Base-by-base conservation (phyloP, 495 filamentous ascomycete genomes). In the Aspergillus avenaceus region DNA sequence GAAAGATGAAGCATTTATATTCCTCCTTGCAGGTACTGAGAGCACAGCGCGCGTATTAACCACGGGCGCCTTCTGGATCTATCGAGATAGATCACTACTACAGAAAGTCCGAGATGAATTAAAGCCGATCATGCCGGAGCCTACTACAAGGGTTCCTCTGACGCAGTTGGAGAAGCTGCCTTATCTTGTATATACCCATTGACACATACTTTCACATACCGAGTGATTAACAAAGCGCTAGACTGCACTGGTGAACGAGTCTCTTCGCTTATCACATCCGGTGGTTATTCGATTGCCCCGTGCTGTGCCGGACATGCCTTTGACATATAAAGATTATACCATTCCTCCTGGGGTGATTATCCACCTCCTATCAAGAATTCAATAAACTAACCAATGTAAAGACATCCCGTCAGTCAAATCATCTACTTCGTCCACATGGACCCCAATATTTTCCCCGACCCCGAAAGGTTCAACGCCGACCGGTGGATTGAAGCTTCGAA, bases 321-420 rank as follows among this genome's bases (percentile, higher is more conserved):
- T 77, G 5, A 27, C 55, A 1, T 78, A 68, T 49, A 34, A 54
- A 28, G 46, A 59, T 23, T 66, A 52, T 48, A 49, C 23, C n/a
- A 70, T 55, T 41, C 54, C 62, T 12, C 21, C 58, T 16, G 47
- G 22, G 9, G 53, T 38, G 50, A 49, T 48, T 66, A 34, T 8
- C 21, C 25, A n/a, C n/a, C 14, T 25, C 21, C 9, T 8, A 14
- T 12, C 36, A 11, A 8, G 7, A 24, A 40, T 42, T 67, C 22
- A 56, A 61, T 0, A 34, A 55, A 19, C 58, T 58, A 22, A 23
- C 16, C 3, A 12, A 16, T 16, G 1, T 36, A 37, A 21, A 59
- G 19, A 73, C 69, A 1, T n/a, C 70, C 74, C 0, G 64, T 79
- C 9, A 67, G 69, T 26, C 70, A 71, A 64, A 64, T 62, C 1